phyloP scores from a whole-genome alignment of 768 basidiomycete species.

The Naematelia aurantialba region DNA sequence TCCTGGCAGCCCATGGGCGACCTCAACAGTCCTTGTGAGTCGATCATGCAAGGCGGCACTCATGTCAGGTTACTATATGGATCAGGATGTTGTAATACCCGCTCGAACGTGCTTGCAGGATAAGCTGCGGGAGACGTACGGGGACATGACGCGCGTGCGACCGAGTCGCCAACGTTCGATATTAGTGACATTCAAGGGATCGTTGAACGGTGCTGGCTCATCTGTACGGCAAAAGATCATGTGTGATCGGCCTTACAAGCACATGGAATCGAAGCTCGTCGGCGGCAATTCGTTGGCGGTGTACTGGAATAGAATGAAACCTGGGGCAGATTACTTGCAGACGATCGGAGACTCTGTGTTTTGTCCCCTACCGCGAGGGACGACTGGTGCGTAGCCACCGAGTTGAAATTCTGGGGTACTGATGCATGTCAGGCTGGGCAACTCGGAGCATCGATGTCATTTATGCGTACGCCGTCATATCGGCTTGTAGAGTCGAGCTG shows the following conservation, averaged over 20 bases:
- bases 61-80: slow-evolving; percentile 5
- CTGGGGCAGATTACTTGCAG: slow-evolving; percentile 23
- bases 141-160: slow-evolving; percentile 25
- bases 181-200: slow-evolving; percentile 37
- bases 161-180: slow-evolving; percentile 25
- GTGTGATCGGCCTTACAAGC: slow-evolving; percentile 14
- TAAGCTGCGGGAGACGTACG: slow-evolving; percentile 29
- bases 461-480: slow-evolving; percentile 34
- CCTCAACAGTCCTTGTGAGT: slow-evolving; percentile 13
- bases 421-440: slow-evolving; percentile 38
- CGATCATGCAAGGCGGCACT: neutral
- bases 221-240: slow-evolving; percentile 21
- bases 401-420: neutral
- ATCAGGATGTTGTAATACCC: slow-evolving; percentile 43
- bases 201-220: slow-evolving; percentile 33
- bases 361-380: slow-evolving; percentile 36
- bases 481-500: neutral
- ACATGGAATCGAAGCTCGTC: slow-evolving; percentile 3
- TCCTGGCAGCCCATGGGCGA: slow-evolving; percentile 8
- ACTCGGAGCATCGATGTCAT: slow-evolving; percentile 48
- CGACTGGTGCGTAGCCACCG: slow-evolving; percentile 26
- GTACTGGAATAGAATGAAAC: slow-evolving; percentile 10
- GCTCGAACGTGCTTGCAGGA: slow-evolving; percentile 31
- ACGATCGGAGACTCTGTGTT: slow-evolving; percentile 32
- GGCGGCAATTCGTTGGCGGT: neutral